These are phyloP conservation scores for Ophiostoma perfectum DNA, from an alignment of 2,329 filamentous ascomycete genomes.

Conservation along the genomic window DNA sequence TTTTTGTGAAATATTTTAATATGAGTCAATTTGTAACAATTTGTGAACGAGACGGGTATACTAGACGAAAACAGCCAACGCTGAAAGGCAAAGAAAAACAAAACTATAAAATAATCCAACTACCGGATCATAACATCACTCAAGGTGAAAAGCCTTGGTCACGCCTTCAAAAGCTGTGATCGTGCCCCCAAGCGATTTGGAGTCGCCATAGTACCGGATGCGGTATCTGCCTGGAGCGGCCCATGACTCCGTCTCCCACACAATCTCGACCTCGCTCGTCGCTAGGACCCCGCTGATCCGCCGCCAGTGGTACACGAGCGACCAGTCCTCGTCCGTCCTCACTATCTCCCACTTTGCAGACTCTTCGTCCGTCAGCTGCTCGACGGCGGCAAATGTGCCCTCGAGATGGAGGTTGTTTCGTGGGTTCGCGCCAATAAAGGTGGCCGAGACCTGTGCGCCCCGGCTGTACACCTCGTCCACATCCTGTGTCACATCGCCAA, in stretches of 20 bases:
- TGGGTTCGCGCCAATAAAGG: conserved; percentile 83
- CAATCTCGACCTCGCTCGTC: conserved; percentile 70
- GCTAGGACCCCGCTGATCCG: conserved; percentile 64
- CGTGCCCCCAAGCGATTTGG: conserved; percentile 57
- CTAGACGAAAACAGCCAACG: background rate
- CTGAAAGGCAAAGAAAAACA: background rate
- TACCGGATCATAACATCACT: conserved; percentile 17
- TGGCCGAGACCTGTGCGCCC: conserved; percentile 54
- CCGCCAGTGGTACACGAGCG: conserved; percentile 73
- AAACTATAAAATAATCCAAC: background rate
- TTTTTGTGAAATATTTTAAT: too few species aligned
- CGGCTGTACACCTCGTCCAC: conserved; percentile 49
- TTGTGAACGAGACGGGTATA: too few species aligned
- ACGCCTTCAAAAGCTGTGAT: conserved; percentile 66
- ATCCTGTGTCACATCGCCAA: conserved; percentile 61
- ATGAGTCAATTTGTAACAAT: too few species aligned
- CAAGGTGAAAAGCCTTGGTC: conserved; percentile 50
- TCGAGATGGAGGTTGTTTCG: conserved; percentile 80
- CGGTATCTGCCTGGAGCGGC: conserved; percentile 65
- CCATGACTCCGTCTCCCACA: conserved; percentile 69
- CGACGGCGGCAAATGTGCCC: conserved; percentile 70
- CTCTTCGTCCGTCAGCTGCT: conserved; percentile 43
- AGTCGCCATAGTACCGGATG: conserved; percentile 77
- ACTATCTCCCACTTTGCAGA: conserved; percentile 57
- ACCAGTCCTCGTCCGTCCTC: conserved; percentile 75